phyloP scores from a whole-genome alignment of 768 basidiomycete species.

The Polyporus arcularius region DNA sequence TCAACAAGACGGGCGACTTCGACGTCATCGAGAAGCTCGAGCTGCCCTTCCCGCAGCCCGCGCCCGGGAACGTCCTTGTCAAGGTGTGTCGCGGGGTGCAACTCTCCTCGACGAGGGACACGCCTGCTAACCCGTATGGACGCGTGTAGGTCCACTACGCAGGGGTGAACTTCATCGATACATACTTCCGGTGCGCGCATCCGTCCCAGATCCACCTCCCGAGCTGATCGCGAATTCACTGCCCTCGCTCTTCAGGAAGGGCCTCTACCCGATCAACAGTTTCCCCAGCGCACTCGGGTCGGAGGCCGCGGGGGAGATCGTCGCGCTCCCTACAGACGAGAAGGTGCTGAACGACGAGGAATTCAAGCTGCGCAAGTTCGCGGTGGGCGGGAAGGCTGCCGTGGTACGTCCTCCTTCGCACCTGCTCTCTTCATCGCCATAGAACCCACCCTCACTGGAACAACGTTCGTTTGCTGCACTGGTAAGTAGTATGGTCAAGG shows the following conservation, averaged over 20 bases:
- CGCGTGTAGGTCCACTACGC: slow-evolving; percentile 62
- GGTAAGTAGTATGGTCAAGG: slow-evolving; percentile 29
- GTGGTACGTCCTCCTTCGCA: slow-evolving; percentile 41
- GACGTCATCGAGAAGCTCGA: slow-evolving; percentile 73
- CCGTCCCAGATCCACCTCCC: background rate
- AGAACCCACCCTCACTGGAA: no score
- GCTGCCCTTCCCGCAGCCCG: slow-evolving; percentile 64
- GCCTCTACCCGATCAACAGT: slow-evolving; percentile 57
- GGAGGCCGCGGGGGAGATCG: slow-evolving; percentile 77
- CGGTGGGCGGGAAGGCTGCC: slow-evolving; percentile 69
- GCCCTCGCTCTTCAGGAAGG: slow-evolving; percentile 40
- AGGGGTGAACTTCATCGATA: slow-evolving; percentile 88
- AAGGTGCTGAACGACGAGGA: slow-evolving; percentile 58
- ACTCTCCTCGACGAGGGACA: background rate
- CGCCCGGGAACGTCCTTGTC: slow-evolving; percentile 59
- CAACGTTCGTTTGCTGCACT: background rate
- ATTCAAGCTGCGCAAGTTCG: slow-evolving; percentile 63
- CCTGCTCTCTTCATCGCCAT: no score
- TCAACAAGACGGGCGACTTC: slow-evolving; percentile 71
- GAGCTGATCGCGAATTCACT: background rate
- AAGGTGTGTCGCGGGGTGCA: slow-evolving; percentile 32
- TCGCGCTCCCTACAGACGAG: slow-evolving; percentile 69
- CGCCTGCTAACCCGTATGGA: background rate
- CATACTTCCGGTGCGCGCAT: slow-evolving; percentile 65
- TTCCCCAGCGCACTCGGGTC: slow-evolving; percentile 73